Percentiles rank a stretch among this genome's conserved stretches.
Evolutionary conservation across 306 rosid species (phyloP).

Genomic region (Macrotyloma uniflorum): DNA sequence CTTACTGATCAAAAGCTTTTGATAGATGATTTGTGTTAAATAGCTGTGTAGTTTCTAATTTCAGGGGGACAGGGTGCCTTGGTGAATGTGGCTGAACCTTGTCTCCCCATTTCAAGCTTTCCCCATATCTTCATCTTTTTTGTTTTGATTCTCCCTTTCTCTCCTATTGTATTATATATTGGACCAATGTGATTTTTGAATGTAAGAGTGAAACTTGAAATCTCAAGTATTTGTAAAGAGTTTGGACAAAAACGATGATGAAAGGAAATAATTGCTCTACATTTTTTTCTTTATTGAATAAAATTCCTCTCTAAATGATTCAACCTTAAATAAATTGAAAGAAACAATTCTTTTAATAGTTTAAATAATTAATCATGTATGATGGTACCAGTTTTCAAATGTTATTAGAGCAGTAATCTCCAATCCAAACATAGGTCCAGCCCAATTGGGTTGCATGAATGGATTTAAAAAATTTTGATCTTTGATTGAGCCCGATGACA

Average conservation of each 20-base stretch:
- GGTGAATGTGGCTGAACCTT: too few species aligned
- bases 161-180: too few species aligned
- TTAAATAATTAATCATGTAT: not conserved
- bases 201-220: too few species aligned
- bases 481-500: not conserved
- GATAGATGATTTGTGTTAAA: conserved; percentile 15
- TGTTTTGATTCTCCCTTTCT: too few species aligned
- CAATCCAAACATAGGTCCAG: conserved; percentile 3
- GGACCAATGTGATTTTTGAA: too few species aligned
- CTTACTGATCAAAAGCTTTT: not conserved
- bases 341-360: not conserved
- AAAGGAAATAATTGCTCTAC: not conserved
- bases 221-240: too few species aligned
- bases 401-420: not conserved
- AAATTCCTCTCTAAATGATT: not conserved
- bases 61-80: too few species aligned
- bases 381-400: conserved; percentile 3
- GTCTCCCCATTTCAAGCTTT: too few species aligned
- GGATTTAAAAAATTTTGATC: conserved; percentile 5
- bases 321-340: conserved; percentile 23
- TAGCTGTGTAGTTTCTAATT: too few species aligned
- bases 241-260: not conserved
- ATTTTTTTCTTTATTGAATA: not conserved
- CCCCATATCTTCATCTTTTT: too few species aligned
- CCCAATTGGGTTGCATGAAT: not conserved